These are phyloP conservation scores for Hippophae tibetana DNA, from an alignment of 306 rosid genomes.

Conservation along the genomic window DNA sequence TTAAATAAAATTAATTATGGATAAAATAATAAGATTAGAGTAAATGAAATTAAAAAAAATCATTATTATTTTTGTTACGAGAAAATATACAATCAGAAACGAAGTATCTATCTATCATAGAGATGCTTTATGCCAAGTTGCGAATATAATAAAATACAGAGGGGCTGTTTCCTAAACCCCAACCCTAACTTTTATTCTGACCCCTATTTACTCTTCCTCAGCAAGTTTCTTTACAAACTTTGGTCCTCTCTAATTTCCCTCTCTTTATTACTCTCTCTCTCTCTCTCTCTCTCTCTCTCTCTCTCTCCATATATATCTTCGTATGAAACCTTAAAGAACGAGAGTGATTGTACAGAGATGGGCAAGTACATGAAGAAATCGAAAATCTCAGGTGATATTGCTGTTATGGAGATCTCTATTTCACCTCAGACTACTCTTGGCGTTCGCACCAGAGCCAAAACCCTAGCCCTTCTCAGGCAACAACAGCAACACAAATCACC, in stretches of 20 bases:
- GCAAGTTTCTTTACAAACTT: neutral
- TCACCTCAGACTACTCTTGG: slow-evolving; percentile 43
- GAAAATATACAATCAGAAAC: too few species aligned
- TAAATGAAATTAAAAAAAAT: too few species aligned
- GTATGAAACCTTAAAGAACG: slow-evolving; percentile 9
- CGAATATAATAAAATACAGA: neutral
- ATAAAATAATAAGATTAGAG: too few species aligned
- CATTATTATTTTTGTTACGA: too few species aligned
- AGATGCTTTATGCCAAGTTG: too few species aligned
- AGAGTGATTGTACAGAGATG: slow-evolving; percentile 18
- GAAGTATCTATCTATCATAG: too few species aligned
- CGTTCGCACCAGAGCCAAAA: slow-evolving; percentile 72
- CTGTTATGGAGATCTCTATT: slow-evolving; percentile 44
- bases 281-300: neutral
- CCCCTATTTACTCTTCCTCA: neutral
- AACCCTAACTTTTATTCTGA: slow-evolving; percentile 27
- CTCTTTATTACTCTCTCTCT: slow-evolving; percentile 3
- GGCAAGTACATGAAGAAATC: slow-evolving; percentile 80
- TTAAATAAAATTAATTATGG: too few species aligned
- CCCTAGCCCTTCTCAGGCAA: slow-evolving; percentile 50
- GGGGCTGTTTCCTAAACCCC: slow-evolving; percentile 27
- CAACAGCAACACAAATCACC: slow-evolving; percentile 22
- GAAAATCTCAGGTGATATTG: slow-evolving; percentile 44
- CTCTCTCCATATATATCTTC: neutral
- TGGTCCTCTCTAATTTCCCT: neutral